These are phyloP conservation scores for Tetrahymena malaccensis DNA, from an alignment of 73 alveolate genomes.

Conservation along the genomic window DNA sequence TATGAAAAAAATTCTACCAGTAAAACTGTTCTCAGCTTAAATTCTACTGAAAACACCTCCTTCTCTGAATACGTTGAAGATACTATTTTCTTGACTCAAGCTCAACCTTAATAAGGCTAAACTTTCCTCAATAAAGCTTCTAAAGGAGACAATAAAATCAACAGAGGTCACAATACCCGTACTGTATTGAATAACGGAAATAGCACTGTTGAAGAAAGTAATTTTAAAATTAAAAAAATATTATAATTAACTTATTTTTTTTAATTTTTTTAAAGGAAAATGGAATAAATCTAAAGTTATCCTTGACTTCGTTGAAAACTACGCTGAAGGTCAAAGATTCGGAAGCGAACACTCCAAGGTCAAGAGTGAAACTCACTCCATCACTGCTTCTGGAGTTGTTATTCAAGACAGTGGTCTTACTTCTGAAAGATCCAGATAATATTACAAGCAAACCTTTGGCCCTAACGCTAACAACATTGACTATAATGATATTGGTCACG, in stretches of 20 bases:
- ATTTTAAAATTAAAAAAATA: not conserved
- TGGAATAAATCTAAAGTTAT: not conserved
- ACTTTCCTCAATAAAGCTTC: not conserved
- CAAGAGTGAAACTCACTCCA: not conserved
- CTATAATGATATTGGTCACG: not conserved
- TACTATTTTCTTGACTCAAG: not conserved
- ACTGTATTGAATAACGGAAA: not conserved
- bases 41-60: not conserved
- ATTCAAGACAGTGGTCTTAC: not conserved
- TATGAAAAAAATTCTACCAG: not conserved
- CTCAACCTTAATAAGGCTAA: not conserved
- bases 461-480: not conserved
- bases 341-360: not conserved
- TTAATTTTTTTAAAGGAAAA: not conserved
- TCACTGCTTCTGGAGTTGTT: not conserved
- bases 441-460: not conserved
- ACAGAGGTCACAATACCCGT: not conserved
- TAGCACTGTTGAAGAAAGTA: not conserved
- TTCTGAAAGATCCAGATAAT: not conserved
- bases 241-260: not conserved
- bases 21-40: not conserved
- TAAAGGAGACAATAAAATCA: not conserved
- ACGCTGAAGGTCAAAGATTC: not conserved
- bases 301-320: not conserved
- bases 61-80: not conserved